Percentiles rank a stretch among this genome's conserved stretches.
phyloP scores from a whole-genome alignment of 768 basidiomycete species.

The Solioccasus polychromus region DNA sequence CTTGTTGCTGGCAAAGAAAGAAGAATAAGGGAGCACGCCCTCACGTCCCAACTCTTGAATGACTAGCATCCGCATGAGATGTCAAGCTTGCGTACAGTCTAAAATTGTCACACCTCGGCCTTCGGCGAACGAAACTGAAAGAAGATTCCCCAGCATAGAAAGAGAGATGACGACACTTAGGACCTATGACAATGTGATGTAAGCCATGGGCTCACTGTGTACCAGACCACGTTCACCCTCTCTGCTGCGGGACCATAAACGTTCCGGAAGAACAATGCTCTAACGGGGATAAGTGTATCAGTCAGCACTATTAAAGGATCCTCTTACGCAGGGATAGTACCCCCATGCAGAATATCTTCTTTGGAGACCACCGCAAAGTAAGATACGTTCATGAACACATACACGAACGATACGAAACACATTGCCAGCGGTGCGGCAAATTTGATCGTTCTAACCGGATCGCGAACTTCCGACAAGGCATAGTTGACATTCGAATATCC shows the following conservation, averaged over 20 bases:
- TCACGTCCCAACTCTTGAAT: slow-evolving; percentile 74
- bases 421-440: slow-evolving; percentile 68
- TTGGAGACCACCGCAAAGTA: slow-evolving; percentile 76
- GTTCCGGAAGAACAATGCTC: slow-evolving; percentile 73
- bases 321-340: slow-evolving; percentile 65
- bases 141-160: slow-evolving; percentile 61
- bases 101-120: slow-evolving; percentile 50
- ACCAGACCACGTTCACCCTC: slow-evolving; percentile 17
- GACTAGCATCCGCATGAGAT: slow-evolving; percentile 37
- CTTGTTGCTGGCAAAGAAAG: slow-evolving; percentile 67
- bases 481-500: slow-evolving; percentile 78
- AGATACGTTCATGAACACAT: slow-evolving; percentile 65
- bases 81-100: background rate
- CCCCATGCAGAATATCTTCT: slow-evolving; percentile 61
- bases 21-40: slow-evolving; percentile 62
- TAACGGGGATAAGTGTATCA: slow-evolving; percentile 18
- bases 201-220: background rate
- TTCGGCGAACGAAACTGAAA: slow-evolving; percentile 63
- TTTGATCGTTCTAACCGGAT: slow-evolving; percentile 71
- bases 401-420: slow-evolving; percentile 53
- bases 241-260: slow-evolving; percentile 63
- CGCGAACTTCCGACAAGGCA: slow-evolving; percentile 64
- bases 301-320: background rate
- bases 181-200: slow-evolving; percentile 35
- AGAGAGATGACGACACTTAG: slow-evolving; percentile 62